These are phyloP conservation scores for Nitzschia sp. DNA, from an alignment of 108 stramenopile genomes.

Conservation along the genomic window DNA sequence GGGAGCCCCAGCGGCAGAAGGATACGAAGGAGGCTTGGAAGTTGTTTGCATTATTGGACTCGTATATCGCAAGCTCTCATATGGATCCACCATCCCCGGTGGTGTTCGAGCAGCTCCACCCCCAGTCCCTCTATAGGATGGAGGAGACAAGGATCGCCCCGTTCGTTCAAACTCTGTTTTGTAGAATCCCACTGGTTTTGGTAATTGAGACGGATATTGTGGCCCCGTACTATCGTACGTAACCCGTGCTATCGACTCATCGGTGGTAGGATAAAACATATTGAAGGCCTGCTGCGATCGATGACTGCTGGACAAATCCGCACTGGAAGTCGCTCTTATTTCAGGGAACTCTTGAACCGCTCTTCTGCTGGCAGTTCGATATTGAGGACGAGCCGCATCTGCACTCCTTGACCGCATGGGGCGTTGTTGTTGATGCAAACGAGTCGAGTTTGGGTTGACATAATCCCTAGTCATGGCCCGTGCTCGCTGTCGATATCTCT, in stretches of 20 bases:
- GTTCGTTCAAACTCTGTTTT: neutral
- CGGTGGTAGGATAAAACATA: conserved; percentile 4
- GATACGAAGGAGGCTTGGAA: neutral
- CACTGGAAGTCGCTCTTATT: neutral
- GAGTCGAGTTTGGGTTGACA: conserved; percentile 19
- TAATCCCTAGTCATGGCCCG: conserved; percentile 15
- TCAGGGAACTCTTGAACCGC: neutral
- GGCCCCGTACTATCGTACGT: neutral
- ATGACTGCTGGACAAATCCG: neutral
- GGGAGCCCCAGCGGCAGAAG: neutral
- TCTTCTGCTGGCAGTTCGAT: neutral
- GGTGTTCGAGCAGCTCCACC: neutral
- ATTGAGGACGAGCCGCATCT: conserved; percentile 29
- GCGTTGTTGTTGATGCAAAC: conserved; percentile 1
- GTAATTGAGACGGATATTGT: conserved; percentile 2
- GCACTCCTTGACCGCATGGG: conserved; percentile 29
- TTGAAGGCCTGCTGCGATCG: neutral
- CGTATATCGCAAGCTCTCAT: no score
- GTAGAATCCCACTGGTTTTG: neutral
- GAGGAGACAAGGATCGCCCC: neutral
- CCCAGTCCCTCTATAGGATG: neutral
- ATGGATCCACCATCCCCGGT: conserved; percentile 5
- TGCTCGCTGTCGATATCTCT: conserved; percentile 16
- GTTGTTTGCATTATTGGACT: no score
- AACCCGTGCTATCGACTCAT: conserved; percentile 2